Base-by-base conservation (phyloP, 208 protist genomes). In the Acanthamoeba lugdunensis region DNA sequence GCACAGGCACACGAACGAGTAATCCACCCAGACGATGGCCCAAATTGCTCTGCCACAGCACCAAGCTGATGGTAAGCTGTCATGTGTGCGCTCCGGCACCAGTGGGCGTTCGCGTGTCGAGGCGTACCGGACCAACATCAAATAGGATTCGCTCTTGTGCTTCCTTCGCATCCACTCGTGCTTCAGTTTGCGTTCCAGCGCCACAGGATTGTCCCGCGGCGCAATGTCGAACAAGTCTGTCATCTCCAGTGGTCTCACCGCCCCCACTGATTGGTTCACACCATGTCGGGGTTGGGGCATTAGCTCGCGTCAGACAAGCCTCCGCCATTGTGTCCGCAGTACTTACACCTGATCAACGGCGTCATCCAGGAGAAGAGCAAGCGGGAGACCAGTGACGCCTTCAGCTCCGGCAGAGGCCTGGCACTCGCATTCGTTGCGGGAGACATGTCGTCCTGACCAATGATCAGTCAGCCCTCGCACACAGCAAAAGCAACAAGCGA, bases 161-260 rank as follows among this genome's bases (percentile, higher is more conserved):
- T 58, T 52, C 5, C 45, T 18, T 23, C 28, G 16, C 25, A 13
- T 33, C 77, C 77, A 85, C 45, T 85, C 45, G 4, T 33, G 45
- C 45, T 85, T 85, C 7, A 85, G 77, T 21, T 61, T 56, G 16
- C 77, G 77, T 23, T 56, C 77, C 4, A 85, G 77, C 4, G 18
- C 45, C 37, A 33, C 28, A 4, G 77, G 77, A 28, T 58, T 23
- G 45, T 85, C 77, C 13, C 28, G 37, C 16, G 77, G 45, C 23
- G 77, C 77, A 23, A 85, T 85, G 77, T 85, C 77, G 30, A 52
- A 85, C 45, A 85, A 21, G 28, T 85, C 77, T 5, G 30, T 33
- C 77, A 85, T 11, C 18, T 85, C 77, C 48, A 85, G 48, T 25
- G 77, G 77, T 37, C 77, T 85, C 45, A 58, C 18, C 45, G 48